Evolutionary conservation across 2,329 filamentous ascomycete genomes (phyloP), one percentile per base, ranked within the genome.

Genomic region (Penicillium sp.): DNA sequence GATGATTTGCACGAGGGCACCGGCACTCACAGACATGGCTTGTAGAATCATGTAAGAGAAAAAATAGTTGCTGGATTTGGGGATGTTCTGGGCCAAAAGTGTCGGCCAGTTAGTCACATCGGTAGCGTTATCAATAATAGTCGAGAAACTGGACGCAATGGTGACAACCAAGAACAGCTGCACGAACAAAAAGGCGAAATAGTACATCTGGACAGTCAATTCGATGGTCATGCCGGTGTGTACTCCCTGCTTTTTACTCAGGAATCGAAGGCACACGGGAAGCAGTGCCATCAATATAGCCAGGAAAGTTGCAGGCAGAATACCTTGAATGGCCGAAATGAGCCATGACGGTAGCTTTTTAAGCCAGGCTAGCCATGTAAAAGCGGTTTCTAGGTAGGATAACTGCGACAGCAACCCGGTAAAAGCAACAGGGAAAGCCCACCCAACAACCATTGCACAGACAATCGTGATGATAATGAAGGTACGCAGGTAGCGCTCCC

Each of bases 1-100:
- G n/a, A 85, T 86, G 25, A 96, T 84, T 69, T 98, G 95, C 13
- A 97, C 80, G 4, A 98, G 80, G 1, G 91, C 93, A 73, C 90
- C 92, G 1, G 93, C 93, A 73, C 92, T 96, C 61, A 91, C 92
- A 61, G 91, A 92, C 67, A 98, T 82, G 0, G 93, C 92, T 69
- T 98, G 95, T 10, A 99, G 87, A 71, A 97, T 89, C 87, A 99
- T 93, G 83, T 99, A 99, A 1, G 92, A 93, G 81, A 97, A 98
- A 80, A 98, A 99, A 75, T 98, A 99, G 71, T 97, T 96, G 66
- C 92, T 90, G 0, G 93, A 89, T 65, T 86, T 90, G 2, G 95
- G 95, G 5, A 99, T 79, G 59, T 93, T 95, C 11, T 80, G 73
- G 0, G 93, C 93, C 27, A 99, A 78, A 0, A 90, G 81, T 19